Conservation (phyloP, 2,329 filamentous ascomycete genomes). For the Fusarium sambucinum region DNA sequence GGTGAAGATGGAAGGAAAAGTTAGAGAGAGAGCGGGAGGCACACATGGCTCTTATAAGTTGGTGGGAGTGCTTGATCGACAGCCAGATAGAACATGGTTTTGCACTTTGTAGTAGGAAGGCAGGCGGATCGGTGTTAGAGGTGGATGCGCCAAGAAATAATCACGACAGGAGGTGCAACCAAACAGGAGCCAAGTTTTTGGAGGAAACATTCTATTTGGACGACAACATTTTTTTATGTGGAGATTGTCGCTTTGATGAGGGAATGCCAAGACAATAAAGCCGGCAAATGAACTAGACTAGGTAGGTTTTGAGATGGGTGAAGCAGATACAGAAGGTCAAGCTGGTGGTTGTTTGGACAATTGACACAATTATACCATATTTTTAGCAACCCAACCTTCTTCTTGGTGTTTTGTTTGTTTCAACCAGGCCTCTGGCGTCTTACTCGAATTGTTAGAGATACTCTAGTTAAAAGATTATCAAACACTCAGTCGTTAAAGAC, state of each 20-base stretch:
- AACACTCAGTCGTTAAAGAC: not conserved
- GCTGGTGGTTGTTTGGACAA: not conserved
- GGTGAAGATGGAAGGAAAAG: not conserved
- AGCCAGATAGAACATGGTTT: not conserved
- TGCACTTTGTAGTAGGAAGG: not conserved
- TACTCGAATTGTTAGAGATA: not conserved
- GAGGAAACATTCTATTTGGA: constrained; percentile 26
- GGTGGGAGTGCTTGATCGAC: not conserved
- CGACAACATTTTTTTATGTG: constrained; percentile 18
- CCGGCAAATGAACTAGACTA: not conserved
- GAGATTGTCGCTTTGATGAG: constrained; percentile 5
- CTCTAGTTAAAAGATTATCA: not conserved
- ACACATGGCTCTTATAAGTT: constrained; percentile 13
- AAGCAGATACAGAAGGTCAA: not conserved
- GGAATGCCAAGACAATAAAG: not conserved
- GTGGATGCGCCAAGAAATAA: constrained; percentile 26
- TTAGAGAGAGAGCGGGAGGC: not conserved
- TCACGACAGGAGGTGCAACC: constrained; percentile 2
- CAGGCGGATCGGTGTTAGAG: not conserved
- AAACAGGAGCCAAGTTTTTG: not conserved
- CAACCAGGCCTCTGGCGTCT: rapidly evolving
- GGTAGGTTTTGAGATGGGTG: not conserved
- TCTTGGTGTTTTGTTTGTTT: not conserved
- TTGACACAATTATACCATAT: not conserved
- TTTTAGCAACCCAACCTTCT: not conserved